A percentile compares a stretch with the other conserved stretches of the same genome.
Conservation (phyloP, 1,284 basidiomycete genomes). For the Pterula multifida region DNA sequence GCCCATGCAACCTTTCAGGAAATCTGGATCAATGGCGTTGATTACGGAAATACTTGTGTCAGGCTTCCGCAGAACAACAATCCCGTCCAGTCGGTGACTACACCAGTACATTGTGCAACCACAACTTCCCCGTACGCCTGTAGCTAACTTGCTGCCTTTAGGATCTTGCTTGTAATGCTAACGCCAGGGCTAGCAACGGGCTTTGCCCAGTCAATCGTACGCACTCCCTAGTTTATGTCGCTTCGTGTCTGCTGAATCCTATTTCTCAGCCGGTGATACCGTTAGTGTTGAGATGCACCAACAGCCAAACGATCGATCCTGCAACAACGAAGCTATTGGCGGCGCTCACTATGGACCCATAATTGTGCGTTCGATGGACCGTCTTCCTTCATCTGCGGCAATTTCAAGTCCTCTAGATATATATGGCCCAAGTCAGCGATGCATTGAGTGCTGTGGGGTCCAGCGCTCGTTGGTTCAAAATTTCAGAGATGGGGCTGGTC, state of each 20-base stretch:
- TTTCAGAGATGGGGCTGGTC: neutral
- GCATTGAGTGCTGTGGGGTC: neutral
- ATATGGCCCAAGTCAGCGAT: neutral
- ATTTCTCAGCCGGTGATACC: neutral
- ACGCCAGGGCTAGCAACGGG: neutral
- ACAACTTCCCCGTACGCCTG: neutral
- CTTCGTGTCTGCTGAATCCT: neutral
- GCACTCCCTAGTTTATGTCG: neutral
- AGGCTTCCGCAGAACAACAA: conserved; percentile 32
- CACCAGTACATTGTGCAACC: conserved; percentile 18
- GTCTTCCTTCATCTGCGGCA: neutral
- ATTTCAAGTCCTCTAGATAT: neutral
- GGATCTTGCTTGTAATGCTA: neutral
- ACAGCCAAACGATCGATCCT: neutral
- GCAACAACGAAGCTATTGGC: conserved; percentile 1
- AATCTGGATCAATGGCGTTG: conserved; percentile 38
- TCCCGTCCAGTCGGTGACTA: conserved; percentile 31
- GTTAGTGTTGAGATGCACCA: neutral
- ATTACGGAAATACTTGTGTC: conserved; percentile 34
- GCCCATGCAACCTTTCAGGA: conserved; percentile 44
- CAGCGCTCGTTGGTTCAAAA: neutral
- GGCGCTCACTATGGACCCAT: neutral
- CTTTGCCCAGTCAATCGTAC: neutral
- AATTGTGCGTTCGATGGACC: neutral
- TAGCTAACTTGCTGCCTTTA: neutral